These are phyloP conservation scores for Penicillium salamii DNA, from an alignment of 495 filamentous ascomycete genomes.

Conservation along the genomic window DNA sequence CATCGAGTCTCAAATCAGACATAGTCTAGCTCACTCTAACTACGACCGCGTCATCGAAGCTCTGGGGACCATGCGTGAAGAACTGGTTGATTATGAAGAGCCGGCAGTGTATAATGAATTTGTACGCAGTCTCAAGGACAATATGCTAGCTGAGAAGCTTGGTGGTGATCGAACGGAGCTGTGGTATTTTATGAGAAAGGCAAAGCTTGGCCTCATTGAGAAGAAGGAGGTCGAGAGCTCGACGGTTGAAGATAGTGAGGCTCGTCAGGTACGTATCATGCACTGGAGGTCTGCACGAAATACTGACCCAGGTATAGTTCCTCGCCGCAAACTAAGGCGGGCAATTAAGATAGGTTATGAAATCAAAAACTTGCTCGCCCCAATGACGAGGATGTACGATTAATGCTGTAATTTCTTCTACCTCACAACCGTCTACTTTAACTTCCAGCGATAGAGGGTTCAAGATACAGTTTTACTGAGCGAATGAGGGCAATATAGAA, in stretches of 20 bases:
- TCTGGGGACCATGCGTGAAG: conserved; percentile 73
- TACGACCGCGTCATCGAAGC: conserved; percentile 77
- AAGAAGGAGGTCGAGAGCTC: conserved; percentile 56
- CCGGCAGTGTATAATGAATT: conserved; percentile 76
- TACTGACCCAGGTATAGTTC: conserved; percentile 26
- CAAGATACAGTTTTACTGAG: not conserved
- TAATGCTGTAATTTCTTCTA: no score
- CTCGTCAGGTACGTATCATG: conserved; percentile 49
- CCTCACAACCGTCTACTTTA: no score
- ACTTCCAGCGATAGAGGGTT: no score
- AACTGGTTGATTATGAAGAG: conserved; percentile 72
- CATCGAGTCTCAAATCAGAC: conserved; percentile 62
- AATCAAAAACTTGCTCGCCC: no score
- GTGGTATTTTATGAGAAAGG: conserved; percentile 70
- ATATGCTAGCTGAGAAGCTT: conserved; percentile 67
- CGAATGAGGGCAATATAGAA: not conserved
- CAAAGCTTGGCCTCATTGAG: conserved; percentile 72
- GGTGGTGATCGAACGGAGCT: conserved; percentile 79
- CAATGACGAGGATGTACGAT: no score
- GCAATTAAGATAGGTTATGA: no score
- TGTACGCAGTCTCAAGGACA: conserved; percentile 66
- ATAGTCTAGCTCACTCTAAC: conserved; percentile 70
- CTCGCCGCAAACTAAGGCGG: conserved; percentile 24
- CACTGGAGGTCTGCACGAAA: not conserved
- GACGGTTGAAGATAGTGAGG: conserved; percentile 64